Conservation (phyloP, 345 rosid genomes). For the Rhodamnia rubescens region DNA sequence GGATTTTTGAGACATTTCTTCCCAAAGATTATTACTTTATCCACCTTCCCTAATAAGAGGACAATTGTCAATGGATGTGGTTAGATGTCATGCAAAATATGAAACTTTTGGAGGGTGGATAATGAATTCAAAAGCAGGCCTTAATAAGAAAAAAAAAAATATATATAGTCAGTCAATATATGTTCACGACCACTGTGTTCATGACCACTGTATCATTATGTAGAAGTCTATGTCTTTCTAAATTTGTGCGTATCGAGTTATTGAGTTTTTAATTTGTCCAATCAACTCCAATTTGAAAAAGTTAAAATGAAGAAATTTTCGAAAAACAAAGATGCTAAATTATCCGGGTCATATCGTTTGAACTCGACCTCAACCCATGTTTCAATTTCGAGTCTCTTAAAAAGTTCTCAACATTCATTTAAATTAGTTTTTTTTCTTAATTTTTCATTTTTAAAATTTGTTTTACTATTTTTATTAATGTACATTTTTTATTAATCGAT, state of each 20-base stretch:
- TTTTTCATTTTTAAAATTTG: background rate
- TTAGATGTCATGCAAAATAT: background rate
- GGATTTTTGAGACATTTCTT: too few relatives aligned
- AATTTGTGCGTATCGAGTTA: background rate
- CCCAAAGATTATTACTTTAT: too few relatives aligned
- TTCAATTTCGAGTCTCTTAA: background rate
- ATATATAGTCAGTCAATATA: background rate
- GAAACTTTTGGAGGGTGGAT: background rate
- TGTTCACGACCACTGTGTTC: background rate
- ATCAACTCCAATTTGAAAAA: background rate
- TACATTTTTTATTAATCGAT: background rate
- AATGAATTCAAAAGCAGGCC: background rate
- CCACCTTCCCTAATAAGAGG: too few relatives aligned
- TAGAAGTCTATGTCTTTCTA: background rate
- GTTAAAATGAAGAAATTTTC: background rate
- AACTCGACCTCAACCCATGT: background rate
- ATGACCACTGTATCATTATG: background rate
- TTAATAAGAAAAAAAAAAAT: background rate
- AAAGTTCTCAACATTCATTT: background rate
- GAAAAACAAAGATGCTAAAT: background rate
- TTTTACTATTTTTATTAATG: background rate
- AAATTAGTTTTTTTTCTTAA: background rate
- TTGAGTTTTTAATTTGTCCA: background rate
- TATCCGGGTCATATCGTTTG: background rate
- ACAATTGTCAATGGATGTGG: background rate